Conservation (phyloP, 768 basidiomycete species). For the Myochromella boudieri region DNA sequence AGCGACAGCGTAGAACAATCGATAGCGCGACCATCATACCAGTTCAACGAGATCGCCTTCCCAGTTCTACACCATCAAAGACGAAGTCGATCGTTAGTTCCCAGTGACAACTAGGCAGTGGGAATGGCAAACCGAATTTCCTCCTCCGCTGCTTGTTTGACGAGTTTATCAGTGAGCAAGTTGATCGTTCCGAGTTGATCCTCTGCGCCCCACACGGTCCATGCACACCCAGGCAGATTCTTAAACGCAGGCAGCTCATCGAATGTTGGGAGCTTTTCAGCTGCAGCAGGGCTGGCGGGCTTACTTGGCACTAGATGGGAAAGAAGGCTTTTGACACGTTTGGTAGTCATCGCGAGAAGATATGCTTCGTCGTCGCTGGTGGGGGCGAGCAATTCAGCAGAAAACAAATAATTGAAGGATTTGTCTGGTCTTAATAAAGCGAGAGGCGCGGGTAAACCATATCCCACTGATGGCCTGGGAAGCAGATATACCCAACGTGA, state of each 20-base stretch:
- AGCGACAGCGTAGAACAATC: not conserved
- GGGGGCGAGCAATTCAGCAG: not conserved
- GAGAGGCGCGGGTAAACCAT: too few species aligned
- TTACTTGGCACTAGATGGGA: conserved; percentile 23
- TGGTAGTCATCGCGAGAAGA: conserved; percentile 25
- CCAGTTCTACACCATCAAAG: conserved; percentile 39
- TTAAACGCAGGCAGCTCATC: conserved; percentile 46
- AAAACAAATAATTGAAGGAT: not conserved
- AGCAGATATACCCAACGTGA: too few species aligned
- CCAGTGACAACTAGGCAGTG: not conserved
- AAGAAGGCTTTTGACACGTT: conserved; percentile 27
- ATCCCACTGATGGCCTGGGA: too few species aligned
- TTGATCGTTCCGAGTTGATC: conserved; percentile 72
- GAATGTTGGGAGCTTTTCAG: conserved; percentile 28
- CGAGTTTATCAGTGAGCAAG: conserved; percentile 60
- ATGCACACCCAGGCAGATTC: conserved; percentile 62
- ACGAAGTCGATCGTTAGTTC: not conserved
- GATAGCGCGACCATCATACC: conserved; percentile 36
- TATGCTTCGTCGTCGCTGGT: not conserved
- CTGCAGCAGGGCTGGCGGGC: not conserved
- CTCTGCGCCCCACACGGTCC: conserved; percentile 65
- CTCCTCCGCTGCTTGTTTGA: conserved; percentile 53
- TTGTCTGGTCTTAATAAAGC: too few species aligned
- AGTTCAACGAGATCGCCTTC: conserved; percentile 58
- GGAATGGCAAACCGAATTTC: conserved; percentile 44